phyloP scores from a whole-genome alignment of 768 basidiomycete genomes.

The Boletellus ananas region DNA sequence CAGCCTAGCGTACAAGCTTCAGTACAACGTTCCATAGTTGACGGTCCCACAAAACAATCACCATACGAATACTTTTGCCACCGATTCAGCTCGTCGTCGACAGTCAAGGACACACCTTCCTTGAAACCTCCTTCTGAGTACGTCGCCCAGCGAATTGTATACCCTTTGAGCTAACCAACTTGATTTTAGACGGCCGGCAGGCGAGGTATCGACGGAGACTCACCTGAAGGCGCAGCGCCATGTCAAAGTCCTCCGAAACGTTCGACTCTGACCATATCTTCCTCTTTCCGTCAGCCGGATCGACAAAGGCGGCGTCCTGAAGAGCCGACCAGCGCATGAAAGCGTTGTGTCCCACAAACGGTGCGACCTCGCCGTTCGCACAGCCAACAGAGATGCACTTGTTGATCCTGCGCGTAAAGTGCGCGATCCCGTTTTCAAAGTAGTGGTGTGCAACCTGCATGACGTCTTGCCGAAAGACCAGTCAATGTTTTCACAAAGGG shows the following conservation, averaged over 20 bases:
- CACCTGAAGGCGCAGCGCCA: conserved; percentile 55
- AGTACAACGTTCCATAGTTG: conserved; percentile 25
- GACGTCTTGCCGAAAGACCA: conserved; percentile 48
- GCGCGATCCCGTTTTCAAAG: conserved; percentile 91
- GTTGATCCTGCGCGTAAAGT: conserved; percentile 90
- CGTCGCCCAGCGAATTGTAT: conserved; percentile 58
- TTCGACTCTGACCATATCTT: conserved; percentile 67
- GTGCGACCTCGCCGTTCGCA: conserved; percentile 72
- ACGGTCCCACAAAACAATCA: conserved; percentile 29
- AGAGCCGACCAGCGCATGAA: conserved; percentile 88
- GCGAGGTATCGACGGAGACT: not conserved
- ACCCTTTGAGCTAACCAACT: conserved; percentile 29
- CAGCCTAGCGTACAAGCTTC: conserved; percentile 13
- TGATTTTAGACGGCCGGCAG: conserved; percentile 57
- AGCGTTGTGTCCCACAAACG: conserved; percentile 86
- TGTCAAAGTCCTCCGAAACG: conserved; percentile 69
- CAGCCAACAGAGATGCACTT: conserved; percentile 75
- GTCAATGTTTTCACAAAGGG: conserved; percentile 23
- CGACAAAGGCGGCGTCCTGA: conserved; percentile 81
- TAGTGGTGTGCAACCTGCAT: conserved; percentile 89
- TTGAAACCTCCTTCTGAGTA: conserved; percentile 87
- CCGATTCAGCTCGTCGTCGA: conserved; percentile 86
- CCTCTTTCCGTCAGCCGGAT: conserved; percentile 53
- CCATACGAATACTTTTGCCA: conserved; percentile 92
- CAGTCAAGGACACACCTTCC: conserved; percentile 88